Evolutionary conservation across 257 asterid species (phyloP).

Genomic region (Solanum tarijense): DNA sequence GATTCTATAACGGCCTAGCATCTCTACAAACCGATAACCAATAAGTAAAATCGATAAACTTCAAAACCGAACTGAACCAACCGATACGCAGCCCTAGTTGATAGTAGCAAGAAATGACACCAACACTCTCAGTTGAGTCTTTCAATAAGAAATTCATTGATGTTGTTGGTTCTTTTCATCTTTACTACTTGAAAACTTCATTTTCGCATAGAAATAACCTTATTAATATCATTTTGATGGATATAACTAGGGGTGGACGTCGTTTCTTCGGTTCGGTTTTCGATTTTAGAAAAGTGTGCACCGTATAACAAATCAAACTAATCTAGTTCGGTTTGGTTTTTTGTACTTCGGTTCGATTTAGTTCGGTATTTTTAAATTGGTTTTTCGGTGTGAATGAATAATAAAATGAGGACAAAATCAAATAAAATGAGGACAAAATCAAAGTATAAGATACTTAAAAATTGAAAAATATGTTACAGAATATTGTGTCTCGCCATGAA

Average conservation of each 20-base stretch:
- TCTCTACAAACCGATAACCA: too few relatives aligned
- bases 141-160: too few relatives aligned
- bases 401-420: background rate
- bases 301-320: too few relatives aligned
- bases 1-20: too few relatives aligned
- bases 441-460: background rate
- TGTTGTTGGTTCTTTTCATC: background rate
- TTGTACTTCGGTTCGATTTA: too few relatives aligned
- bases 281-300: background rate
- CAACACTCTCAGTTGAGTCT: background rate
- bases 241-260: background rate
- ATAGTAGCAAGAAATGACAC: background rate
- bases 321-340: too few relatives aligned
- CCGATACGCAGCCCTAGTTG: too few relatives aligned
- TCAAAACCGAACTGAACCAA: fast-evolving
- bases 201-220: background rate
- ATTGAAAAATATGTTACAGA: background rate
- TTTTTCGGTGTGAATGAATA: background rate
- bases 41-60: too few relatives aligned
- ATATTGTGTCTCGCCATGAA: background rate
- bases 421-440: background rate
- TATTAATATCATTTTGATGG: background rate
- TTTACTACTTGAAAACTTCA: background rate
- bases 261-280: background rate
- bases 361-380: too few relatives aligned